Evolutionary conservation across 352 stramenopile genomes (phyloP).

Genomic region (Phytopythium mirpurense): DNA sequence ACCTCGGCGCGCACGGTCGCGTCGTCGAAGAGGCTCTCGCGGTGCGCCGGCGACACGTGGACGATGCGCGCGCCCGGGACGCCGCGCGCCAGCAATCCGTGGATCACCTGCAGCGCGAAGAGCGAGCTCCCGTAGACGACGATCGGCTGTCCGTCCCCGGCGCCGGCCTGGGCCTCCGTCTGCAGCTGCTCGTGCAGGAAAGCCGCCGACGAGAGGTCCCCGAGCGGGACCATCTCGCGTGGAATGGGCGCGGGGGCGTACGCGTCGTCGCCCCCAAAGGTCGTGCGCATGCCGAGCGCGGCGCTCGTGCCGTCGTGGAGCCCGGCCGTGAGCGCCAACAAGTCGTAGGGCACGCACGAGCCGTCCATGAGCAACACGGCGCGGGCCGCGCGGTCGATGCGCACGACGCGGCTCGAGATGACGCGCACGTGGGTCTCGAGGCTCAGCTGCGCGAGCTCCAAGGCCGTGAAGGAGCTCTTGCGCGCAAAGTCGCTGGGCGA

Average conservation of each 20-base stretch:
- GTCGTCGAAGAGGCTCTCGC: slow-evolving; percentile 52
- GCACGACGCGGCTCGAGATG: slow-evolving; percentile 53
- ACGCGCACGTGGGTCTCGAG: slow-evolving; percentile 57
- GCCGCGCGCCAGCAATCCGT: slow-evolving; percentile 36
- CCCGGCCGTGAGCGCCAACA: slow-evolving; percentile 70
- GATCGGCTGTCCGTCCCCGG: slow-evolving; percentile 19
- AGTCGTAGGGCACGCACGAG: slow-evolving; percentile 81
- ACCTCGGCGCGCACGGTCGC: slow-evolving; percentile 47
- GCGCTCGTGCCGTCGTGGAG: slow-evolving; percentile 56
- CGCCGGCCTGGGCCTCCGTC: background rate
- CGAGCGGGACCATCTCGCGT: slow-evolving; percentile 20
- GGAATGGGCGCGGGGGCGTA: slow-evolving; percentile 21
- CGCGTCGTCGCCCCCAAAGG: slow-evolving; percentile 37
- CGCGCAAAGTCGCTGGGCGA: slow-evolving; percentile 37
- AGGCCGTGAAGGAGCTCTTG: slow-evolving; percentile 32
- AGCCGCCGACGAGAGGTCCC: slow-evolving; percentile 17
- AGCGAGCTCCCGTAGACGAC: slow-evolving; percentile 60
- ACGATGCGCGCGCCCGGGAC: slow-evolving; percentile 43
- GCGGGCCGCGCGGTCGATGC: slow-evolving; percentile 61
- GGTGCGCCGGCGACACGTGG: slow-evolving; percentile 40
- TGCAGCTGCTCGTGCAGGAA: slow-evolving; percentile 15
- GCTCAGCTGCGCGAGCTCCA: slow-evolving; percentile 52
- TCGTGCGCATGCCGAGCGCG: slow-evolving; percentile 28
- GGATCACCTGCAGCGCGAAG: slow-evolving; percentile 63
- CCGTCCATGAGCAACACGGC: slow-evolving; percentile 78